Base-by-base conservation (phyloP, 208 protist species). In the Crithidia acanthocephali region DNA sequence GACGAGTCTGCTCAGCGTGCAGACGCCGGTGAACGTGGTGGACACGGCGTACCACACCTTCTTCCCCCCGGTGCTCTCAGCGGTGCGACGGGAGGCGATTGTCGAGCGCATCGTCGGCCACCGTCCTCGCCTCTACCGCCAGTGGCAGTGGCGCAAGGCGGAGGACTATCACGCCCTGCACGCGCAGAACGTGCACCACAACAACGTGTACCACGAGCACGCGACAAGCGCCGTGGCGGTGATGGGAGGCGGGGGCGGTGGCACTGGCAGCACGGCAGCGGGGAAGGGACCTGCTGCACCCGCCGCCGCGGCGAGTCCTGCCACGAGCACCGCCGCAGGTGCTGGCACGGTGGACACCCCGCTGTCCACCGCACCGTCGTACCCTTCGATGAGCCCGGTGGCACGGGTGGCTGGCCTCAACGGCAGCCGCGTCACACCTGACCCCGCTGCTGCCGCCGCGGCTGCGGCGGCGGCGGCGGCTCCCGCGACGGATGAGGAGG, bases 31-130 rank as follows among this genome's bases (percentile, higher is more conserved):
- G n/a, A 74, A 74, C 18, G 74, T 87, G 2, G 63, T 58, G 27
- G 71, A 83, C 74, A 82, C 80, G 0, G 45, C 66, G 5, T 83
- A 85, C 56, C 86, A 91, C 72, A 85, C 79, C 37, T 88, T 86
- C 37, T 87, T 84, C 40, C 79, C 85, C 0, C 83, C 80, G 22
- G 57, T 68, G 30, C 74, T 91, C 23, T 72, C 45, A 10, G 35
- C 33, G 2, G 32, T 45, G 9, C 58, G 66, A 8, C 48, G 77
- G 1, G 67, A 79, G 44, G 32, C 40, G 25, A 83, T 91, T 52
- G 75, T 88, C 10, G 56, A 73, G 35, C 52, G 57, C 23, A 82
- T 91, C 20, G 50, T 91, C 0, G 68, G 73, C 0, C 65, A 74
- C 47, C 20, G 25, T 6, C 65, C 81, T n/a, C 79, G 82, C 8